Evolutionary conservation across 371 early-diverging fungal genomes (phyloP).

Genomic region (Choanephora cucurbitarum): DNA sequence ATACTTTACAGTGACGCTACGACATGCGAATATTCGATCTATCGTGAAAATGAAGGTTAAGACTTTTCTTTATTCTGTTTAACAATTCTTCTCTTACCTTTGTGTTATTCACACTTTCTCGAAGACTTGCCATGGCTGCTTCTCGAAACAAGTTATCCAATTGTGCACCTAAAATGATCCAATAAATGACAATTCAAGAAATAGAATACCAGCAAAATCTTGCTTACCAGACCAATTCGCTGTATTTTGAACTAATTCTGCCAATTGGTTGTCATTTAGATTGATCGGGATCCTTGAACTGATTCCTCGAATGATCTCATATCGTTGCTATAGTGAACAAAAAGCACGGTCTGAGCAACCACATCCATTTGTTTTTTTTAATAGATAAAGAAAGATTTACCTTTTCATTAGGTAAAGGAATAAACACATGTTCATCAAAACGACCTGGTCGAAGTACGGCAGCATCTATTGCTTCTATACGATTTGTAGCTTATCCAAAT

Average conservation of each 20-base stretch:
- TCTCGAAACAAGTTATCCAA: slow-evolving; percentile 65
- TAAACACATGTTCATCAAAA: slow-evolving; percentile 97
- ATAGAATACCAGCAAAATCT: neutral
- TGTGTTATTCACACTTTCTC: slow-evolving; percentile 53
- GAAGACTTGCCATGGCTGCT: slow-evolving; percentile 61
- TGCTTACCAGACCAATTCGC: slow-evolving; percentile 55
- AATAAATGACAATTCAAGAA: neutral
- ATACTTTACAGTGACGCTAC: slow-evolving; percentile 3
- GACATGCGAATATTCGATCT: slow-evolving; percentile 7
- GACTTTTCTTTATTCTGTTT: neutral
- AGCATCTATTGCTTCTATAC: slow-evolving; percentile 85
- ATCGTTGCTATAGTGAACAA: slow-evolving; percentile 48
- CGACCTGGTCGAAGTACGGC: slow-evolving; percentile 98
- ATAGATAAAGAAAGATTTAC: slow-evolving; percentile 27
- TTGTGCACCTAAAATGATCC: slow-evolving; percentile 47
- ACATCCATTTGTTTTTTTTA: too few species aligned
- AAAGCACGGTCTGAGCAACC: too few species aligned
- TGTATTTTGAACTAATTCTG: slow-evolving; percentile 34
- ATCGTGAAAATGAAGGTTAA: neutral
- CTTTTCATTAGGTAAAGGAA: slow-evolving; percentile 87
- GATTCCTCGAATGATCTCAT: slow-evolving; percentile 57
- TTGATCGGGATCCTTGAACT: slow-evolving; percentile 58
- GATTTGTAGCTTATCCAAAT: slow-evolving; percentile 53
- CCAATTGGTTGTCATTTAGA: slow-evolving; percentile 35
- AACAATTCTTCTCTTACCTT: slow-evolving; percentile 30